Base-by-base conservation (phyloP, 2,329 filamentous ascomycete species). In the Lanzia echinophila region DNA sequence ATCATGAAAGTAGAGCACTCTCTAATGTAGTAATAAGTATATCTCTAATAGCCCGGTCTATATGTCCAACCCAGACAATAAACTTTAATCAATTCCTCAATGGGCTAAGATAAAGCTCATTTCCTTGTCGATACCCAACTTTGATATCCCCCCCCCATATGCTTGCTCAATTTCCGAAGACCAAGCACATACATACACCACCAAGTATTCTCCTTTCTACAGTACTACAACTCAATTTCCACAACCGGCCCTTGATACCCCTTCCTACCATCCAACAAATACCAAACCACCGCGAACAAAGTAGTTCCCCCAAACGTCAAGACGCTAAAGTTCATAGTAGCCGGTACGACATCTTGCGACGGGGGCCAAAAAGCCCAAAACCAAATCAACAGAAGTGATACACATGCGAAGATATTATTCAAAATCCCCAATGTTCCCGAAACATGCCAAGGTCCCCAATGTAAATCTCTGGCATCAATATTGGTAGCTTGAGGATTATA, bases 341-440 rank as follows among this genome's bases (percentile, higher is more conserved):
- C 60, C 1, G 69, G 59, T 2, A 65, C 69, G 1, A 74, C 70
- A 3, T 62, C 50, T 34, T 68, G 65, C 1, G 60, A 54, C 0
- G 67, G 60, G 1, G 77, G 77, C 67, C 75, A 79, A 57, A 77
- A 76, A 44, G 70, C 70, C 58, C 78, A 75, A 13, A 73, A 47
- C 13, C 11, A 24, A 19, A 47, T 68, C 34, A 75, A 65, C 3
- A 70, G 55, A 28, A 77, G 67, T 56, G 73, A 79, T 4, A 68
- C 38, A 5, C 74, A 60, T 0, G 73, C 72, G 47, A 68, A 70
- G 15, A 65, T 24, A 50, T 77, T 77, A 53, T 76, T 58, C 8
- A 67, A 50, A 2, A 72, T 63, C 0, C 75, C 75, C 50, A 60
- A 69, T 12, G 61, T 58, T 3, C 75, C 75, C 6, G 8, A 42